Evolutionary conservation across 2,329 filamentous ascomycete genomes (phyloP).

Genomic region (Xylariaceae sp.): DNA sequence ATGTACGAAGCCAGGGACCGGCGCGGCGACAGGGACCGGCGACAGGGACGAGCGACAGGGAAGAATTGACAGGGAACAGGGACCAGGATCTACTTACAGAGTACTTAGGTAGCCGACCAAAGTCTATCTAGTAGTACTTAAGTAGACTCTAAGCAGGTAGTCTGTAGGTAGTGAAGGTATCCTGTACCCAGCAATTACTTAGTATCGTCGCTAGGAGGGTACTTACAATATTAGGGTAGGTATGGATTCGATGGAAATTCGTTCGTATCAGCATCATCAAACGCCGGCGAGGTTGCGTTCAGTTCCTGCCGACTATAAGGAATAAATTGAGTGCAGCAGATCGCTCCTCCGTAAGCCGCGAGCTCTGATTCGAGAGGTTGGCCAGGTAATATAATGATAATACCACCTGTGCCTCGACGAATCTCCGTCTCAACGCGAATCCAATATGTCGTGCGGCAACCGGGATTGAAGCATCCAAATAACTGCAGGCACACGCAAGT

Average conservation of each 20-base stretch:
- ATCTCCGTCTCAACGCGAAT: constrained; percentile 1
- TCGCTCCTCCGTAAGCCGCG: too few relatives aligned
- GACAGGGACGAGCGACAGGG: constrained; percentile 20
- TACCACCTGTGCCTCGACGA: background rate
- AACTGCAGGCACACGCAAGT: constrained; percentile 11
- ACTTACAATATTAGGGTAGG: too few relatives aligned
- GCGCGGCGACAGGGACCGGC: constrained; percentile 22
- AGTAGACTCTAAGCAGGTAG: too few relatives aligned
- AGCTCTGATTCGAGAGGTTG: constrained; percentile 1
- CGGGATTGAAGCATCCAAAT: constrained; percentile 11
- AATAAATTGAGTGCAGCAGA: too few relatives aligned
- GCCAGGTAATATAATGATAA: constrained; percentile 1
- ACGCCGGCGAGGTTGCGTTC: too few relatives aligned
- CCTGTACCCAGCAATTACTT: too few relatives aligned
- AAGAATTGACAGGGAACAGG: background rate
- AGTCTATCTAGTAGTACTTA: background rate
- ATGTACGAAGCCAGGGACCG: background rate
- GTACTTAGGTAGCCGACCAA: background rate
- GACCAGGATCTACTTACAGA: constrained; percentile 11
- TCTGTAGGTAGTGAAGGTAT: too few relatives aligned
- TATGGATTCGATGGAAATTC: too few relatives aligned
- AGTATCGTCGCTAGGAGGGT: too few relatives aligned
- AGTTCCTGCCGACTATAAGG: too few relatives aligned
- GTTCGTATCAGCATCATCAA: too few relatives aligned
- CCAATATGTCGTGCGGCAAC: constrained; percentile 14